These are phyloP conservation scores for Meyerozyma guilliermondii DNA, from an alignment of 1,139 yeast species.

Conservation along the genomic window DNA sequence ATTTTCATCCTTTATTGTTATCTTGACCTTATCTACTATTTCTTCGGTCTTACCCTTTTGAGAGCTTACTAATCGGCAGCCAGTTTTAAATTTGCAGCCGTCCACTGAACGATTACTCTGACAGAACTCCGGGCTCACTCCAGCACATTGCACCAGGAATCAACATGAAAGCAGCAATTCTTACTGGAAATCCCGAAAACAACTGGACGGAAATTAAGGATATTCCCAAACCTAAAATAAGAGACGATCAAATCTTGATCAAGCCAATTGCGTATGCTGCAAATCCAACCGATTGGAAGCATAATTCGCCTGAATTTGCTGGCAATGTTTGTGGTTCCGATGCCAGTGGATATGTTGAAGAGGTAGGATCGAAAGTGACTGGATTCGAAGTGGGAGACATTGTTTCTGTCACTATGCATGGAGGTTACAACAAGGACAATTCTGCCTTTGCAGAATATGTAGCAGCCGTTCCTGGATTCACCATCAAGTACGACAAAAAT, in stretches of 20 bases:
- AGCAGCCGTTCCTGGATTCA: constrained; percentile 29
- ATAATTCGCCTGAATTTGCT: constrained; percentile 29
- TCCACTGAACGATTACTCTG: too few species aligned
- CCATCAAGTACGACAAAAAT: constrained; percentile 25
- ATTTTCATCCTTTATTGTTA: too few species aligned
- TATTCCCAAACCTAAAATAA: constrained; percentile 33
- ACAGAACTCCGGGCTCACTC: too few species aligned
- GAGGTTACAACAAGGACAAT: constrained; percentile 22
- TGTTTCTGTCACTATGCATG: constrained; percentile 21
- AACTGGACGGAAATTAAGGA: constrained; percentile 18
- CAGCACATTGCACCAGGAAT: neutral
- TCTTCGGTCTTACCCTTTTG: too few species aligned
- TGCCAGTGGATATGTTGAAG: constrained; percentile 51
- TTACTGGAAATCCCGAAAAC: constrained; percentile 4
- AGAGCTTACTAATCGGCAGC: too few species aligned
- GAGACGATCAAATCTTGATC: constrained; percentile 43
- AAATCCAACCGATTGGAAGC: constrained; percentile 82
- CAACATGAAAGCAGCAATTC: neutral
- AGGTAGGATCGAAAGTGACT: constrained; percentile 52
- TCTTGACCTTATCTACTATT: too few species aligned
- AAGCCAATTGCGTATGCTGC: constrained; percentile 57
- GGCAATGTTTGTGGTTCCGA: constrained; percentile 49
- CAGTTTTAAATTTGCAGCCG: too few species aligned
- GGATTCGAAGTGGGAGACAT: constrained; percentile 45
- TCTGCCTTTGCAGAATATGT: constrained; percentile 64